phyloP scores from a whole-genome alignment of 495 filamentous ascomycete species.

The Geoglossum glabrum region DNA sequence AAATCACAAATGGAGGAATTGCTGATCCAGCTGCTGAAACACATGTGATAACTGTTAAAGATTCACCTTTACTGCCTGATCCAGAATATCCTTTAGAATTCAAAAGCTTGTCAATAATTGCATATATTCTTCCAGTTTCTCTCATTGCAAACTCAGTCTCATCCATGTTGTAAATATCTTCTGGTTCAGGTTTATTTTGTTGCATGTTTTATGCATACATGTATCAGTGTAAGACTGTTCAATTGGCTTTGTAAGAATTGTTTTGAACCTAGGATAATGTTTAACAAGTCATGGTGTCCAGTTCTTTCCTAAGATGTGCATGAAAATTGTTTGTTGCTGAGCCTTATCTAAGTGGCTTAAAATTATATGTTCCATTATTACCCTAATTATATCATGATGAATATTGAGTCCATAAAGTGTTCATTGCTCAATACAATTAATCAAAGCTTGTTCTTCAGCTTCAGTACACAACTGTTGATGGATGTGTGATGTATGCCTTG shows the following conservation, averaged over 20 bases:
- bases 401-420: no score
- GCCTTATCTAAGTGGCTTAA: no score
- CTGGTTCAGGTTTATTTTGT: not conserved
- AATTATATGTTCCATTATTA: no score
- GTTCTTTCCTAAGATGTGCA: not conserved
- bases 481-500: not conserved
- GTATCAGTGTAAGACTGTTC: not conserved
- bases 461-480: not conserved
- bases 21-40: constrained; percentile 4
- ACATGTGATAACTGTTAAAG: constrained; percentile 8
- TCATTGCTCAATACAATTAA: not conserved
- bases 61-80: not conserved
- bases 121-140: not conserved
- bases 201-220: not conserved
- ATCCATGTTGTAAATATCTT: no score
- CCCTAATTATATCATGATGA: no score
- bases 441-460: not conserved
- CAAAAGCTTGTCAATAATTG: not conserved
- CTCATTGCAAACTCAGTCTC: not conserved
- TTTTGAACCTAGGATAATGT: not conserved
- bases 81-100: not conserved
- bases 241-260: no score
- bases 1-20: constrained; percentile 7
- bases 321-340: no score
- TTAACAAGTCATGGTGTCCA: not conserved